Base-by-base conservation (phyloP, 208 protist species). In the Porcisia deanei region DNA sequence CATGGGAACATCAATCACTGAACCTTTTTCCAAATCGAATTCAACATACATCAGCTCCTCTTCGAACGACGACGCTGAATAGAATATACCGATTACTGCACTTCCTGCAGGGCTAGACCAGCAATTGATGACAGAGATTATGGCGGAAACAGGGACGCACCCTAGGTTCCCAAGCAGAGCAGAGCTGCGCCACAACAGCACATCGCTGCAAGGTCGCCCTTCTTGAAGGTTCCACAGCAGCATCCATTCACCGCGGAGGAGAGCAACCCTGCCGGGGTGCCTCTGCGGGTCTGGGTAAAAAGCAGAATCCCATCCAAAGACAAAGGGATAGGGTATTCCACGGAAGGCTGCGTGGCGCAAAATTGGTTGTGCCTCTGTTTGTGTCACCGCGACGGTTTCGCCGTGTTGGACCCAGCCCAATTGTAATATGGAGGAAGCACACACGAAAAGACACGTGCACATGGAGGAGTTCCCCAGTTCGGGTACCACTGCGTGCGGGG, bases 251-350 rank as follows among this genome's bases (percentile, higher is more conserved):
- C 78, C 79, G n/a, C 81, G 60, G 45, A 96, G 3, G 53, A 96
- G 67, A 12, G 84, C 83, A 3, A 96, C 85, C 9, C 77, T 74
- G 47, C 80, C 47, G 0, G 80, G 80, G 37, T 80, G 66, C 5
- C 55, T 25, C 1, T n/a, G 52, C 22, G 73, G 69, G 30, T 85
- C 76, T 14, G 87, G 83, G 66, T 96, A 94, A 66, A 96, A 93
- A 2, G 72, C 83, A 14, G 89, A 83, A 55, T 94, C 82, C 73
- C 93, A 84, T 18, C 92, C 92, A 6, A 61, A 49, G 30, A 43
- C 68, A 70, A 96, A 96, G 6, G 89, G 86, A 22, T 76, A 82
- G 14, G 92, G 92, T 20, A 96, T 81, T 6, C 37, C 61, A 6
- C 34, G 1, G 72, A 96, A 96, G 22, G 80, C 80, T 1, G 83